Evolutionary conservation across 148 eudicot species (phyloP), one percentile per base, ranked within the genome.

Genomic region (Talinum fruticosum): DNA sequence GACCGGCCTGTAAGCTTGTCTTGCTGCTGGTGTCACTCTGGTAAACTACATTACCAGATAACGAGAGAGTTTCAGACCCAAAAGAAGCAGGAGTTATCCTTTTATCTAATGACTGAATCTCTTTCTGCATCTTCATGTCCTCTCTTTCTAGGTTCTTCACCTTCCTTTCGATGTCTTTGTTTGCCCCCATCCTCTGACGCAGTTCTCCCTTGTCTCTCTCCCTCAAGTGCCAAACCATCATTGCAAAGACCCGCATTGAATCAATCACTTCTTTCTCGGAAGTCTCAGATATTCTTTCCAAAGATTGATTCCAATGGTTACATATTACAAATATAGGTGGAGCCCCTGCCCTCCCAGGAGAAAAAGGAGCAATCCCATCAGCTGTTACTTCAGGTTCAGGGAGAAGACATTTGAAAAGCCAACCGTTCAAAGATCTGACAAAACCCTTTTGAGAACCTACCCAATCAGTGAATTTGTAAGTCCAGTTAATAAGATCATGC

Each of bases 331-430:
- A 96, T 6, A 96, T 75, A 4, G 98, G 92, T 16, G 99, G 99
- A 1, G 97, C 97, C 26, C 99, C 98, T 10, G 91, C 87, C 67
- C 98, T 87, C 38, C 97, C 90, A 8, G 99, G 99, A 57, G 99
- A 96, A 74, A 86, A 93, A 21, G 97, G 99, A 76, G 85, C 91
- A 29, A 76, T 13, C 24, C 99, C 99, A 76, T 96, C 99, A 21
- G 85, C 66, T 21, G 99, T 96, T 83, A 84, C 93, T 85, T 90
- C 97, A 12, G 99, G 99, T 71, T 82, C 93, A 66, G 85, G 71
- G 4, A 79, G 76, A 61, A 96, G 87, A 83, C 97, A 96, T 81
- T 93, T 91, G 53, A 87, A 76, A 15, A 96, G 90, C 99, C 99
- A 96, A 70, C 66, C 68, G 72, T 96, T 90, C 30, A 96, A 79